Base-by-base conservation (phyloP, 768 basidiomycete species). In the Pilatotrama ljubarskyi region DNA sequence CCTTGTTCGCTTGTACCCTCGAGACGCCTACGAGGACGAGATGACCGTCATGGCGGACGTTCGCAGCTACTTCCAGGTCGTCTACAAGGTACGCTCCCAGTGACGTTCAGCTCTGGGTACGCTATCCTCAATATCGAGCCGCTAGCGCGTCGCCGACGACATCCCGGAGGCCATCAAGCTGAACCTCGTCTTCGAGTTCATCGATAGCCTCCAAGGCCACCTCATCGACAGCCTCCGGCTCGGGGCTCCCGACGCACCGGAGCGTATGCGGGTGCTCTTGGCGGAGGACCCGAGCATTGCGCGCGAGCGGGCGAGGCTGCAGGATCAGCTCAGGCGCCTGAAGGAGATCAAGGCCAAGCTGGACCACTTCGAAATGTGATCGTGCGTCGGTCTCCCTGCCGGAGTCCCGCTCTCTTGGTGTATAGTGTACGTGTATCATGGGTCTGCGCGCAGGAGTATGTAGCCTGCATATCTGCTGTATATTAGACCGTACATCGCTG, bases 11-110 rank as follows among this genome's bases (percentile, higher is more conserved):
- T 5, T 87, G 83, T 60, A 85, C 81, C 66, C 24, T 15, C 14
- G 8, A 13, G 44, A 40, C 15, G 36, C 22, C 7, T 77, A 82
- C 38, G 76, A 84, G 36, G 76, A 79, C 0, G 84, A 84, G 0
- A 64, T 90, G 10, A 62, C 67, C 2, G 84, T 89, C 61, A 89
- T 90, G 87, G 85, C 86, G 0, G 81, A 84, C 57, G 85, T 88
- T 4, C 75, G 85, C 9, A 86, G 83, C 0, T 89, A 89, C 63
- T 90, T 89, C 70, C 84, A 89, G 76, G 86, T 89, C 84, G 67
- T 20, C 55, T 15, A 56, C 52, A 60, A 51, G 40, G 59, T 64
- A 10, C 41, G 32, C 85, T 81, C 82, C 75, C n/a, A n/a, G n/a
- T 84, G 82, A 58, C 18, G 71, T 55, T 44, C 56, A 9, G 36